These are phyloP conservation scores for Apiospora koreana DNA, from an alignment of 2,329 filamentous ascomycete genomes.

Conservation along the genomic window DNA sequence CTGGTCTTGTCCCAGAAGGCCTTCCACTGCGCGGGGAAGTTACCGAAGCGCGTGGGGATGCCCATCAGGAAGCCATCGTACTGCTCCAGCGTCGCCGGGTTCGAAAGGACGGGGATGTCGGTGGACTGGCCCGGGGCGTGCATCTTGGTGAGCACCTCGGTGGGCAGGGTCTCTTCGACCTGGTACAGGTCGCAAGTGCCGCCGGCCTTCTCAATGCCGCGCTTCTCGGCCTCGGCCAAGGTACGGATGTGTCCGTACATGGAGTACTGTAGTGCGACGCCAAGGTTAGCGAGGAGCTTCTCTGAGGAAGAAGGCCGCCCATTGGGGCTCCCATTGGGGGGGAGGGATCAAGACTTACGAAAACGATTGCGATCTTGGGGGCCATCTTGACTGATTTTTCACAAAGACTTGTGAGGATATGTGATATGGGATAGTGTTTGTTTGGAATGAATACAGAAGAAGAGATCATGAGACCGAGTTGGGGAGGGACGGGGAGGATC, in stretches of 20 bases:
- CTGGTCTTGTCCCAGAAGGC: slow-evolving; percentile 90
- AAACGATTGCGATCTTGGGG: slow-evolving; percentile 90
- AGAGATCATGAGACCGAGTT: neutral
- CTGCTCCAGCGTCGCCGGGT: slow-evolving; percentile 60
- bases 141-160: slow-evolving; percentile 89
- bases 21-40: slow-evolving; percentile 97
- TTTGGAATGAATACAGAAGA: neutral
- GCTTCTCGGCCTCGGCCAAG: slow-evolving; percentile 87
- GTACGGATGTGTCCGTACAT: slow-evolving; percentile 89
- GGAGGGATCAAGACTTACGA: slow-evolving; percentile 55
- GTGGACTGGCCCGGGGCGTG: slow-evolving; percentile 76
- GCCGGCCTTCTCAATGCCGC: slow-evolving; percentile 84
- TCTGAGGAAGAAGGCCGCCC: neutral
- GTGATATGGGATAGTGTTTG: neutral
- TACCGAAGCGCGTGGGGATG: slow-evolving; percentile 94
- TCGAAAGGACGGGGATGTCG: slow-evolving; percentile 63
- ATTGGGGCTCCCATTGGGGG: neutral
- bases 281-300: neutral
- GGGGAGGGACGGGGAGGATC: slow-evolving; percentile 4
- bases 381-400: slow-evolving; percentile 63
- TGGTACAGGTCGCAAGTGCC: slow-evolving; percentile 82
- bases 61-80: slow-evolving; percentile 93
- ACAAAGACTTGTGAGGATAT: neutral
- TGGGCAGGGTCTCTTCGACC: slow-evolving; percentile 82
- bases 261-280: slow-evolving; percentile 65